phyloP scores from a whole-genome alignment of 768 basidiomycete genomes.

The Trametes elegans region DNA sequence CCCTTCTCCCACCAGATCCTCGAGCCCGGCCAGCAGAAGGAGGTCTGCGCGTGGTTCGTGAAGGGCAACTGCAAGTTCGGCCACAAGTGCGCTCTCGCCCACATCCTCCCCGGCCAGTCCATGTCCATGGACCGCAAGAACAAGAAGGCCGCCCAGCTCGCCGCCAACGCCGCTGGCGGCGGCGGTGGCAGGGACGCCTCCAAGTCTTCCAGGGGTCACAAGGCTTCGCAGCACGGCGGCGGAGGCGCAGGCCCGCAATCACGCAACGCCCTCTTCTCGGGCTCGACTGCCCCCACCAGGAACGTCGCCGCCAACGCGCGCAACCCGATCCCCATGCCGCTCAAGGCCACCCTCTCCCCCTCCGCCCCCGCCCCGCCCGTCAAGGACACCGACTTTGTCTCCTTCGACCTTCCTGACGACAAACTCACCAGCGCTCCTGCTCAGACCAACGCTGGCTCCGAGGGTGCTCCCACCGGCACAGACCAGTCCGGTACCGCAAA shows the following conservation, averaged over 20 bases:
- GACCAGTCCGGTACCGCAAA: constrained; percentile 17
- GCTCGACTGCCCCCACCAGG: constrained; percentile 70
- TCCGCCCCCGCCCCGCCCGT: constrained; percentile 78
- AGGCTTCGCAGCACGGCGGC: constrained; percentile 16
- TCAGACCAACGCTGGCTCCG: constrained; percentile 23
- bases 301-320: constrained; percentile 43
- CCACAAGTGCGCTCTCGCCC: constrained; percentile 88
- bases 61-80: constrained; percentile 89
- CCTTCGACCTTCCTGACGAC: constrained; percentile 65
- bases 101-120: constrained; percentile 89
- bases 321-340: constrained; percentile 61
- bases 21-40: constrained; percentile 78
- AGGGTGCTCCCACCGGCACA: constrained; percentile 12
- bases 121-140: constrained; percentile 98
- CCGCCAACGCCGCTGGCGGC: constrained; percentile 39
- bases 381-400: constrained; percentile 71
- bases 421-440: constrained; percentile 47
- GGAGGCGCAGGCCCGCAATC: constrained; percentile 16
- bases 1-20: constrained; percentile 85
- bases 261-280: constrained; percentile 42
- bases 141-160: constrained; percentile 84
- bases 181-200: constrained; percentile 33
- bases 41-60: constrained; percentile 85
- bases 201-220: constrained; percentile 36
- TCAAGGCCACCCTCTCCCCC: constrained; percentile 72